Conservation (phyloP, 192 early-diverging fungal genomes). For the Linnemannia exigua region DNA sequence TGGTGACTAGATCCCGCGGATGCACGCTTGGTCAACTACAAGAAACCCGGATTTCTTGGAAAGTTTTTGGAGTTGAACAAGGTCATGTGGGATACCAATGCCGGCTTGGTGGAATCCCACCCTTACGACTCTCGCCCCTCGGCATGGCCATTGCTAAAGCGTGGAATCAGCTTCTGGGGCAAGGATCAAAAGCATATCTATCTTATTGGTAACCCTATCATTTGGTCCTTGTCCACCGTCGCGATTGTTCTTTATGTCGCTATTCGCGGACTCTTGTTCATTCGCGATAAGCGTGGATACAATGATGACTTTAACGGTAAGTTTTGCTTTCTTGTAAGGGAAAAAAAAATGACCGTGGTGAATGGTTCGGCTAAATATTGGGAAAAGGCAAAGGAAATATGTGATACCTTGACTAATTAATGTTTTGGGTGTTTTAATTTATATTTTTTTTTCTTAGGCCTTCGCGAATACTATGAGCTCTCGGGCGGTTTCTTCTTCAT, state of each 20-base stretch:
- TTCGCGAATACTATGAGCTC: slow-evolving; percentile 66
- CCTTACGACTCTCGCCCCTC: slow-evolving; percentile 94
- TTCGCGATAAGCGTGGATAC: slow-evolving; percentile 73
- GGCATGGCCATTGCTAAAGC: slow-evolving; percentile 87
- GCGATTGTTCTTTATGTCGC: slow-evolving; percentile 72
- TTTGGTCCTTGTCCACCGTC: slow-evolving; percentile 82
- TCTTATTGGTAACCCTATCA: slow-evolving; percentile 91
- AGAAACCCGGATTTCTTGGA: slow-evolving; percentile 77
- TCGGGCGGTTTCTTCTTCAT: slow-evolving; percentile 76
- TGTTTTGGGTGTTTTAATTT: too few species aligned
- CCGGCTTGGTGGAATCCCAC: slow-evolving; percentile 88
- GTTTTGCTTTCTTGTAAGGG: background rate
- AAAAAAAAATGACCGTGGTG: background rate
- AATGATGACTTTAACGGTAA: slow-evolving; percentile 53
- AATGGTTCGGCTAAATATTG: background rate
- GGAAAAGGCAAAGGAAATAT: too few species aligned
- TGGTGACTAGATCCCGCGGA: slow-evolving; percentile 65
- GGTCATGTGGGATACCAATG: slow-evolving; percentile 92
- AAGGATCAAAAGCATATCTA: slow-evolving; percentile 82
- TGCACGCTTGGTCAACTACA: slow-evolving; percentile 70
- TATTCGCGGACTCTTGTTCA: slow-evolving; percentile 65
- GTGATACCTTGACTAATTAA: too few species aligned
- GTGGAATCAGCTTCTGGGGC: slow-evolving; percentile 93
- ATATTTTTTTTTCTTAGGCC: slow-evolving; percentile 47
- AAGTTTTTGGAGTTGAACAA: slow-evolving; percentile 94